Conservation (phyloP, 257 asterid genomes). For the Lavandula angustifolia region DNA sequence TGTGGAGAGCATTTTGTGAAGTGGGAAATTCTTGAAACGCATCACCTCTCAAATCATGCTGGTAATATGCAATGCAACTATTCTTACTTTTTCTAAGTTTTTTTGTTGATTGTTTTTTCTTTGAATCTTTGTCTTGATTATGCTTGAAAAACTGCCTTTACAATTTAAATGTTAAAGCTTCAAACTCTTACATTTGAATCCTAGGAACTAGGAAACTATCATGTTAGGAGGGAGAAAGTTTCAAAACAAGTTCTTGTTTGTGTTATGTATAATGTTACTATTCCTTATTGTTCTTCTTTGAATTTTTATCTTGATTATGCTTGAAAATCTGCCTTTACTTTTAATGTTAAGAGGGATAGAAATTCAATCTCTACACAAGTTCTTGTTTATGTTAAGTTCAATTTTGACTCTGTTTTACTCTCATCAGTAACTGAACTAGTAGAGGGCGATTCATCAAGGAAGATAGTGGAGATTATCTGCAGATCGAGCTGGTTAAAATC, state of each 20-base stretch:
- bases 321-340: not conserved
- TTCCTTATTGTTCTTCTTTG: not conserved
- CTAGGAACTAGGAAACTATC: no score
- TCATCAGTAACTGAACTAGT: constrained; percentile 70
- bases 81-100: no score
- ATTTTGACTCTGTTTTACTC: no score
- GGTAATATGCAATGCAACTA: constrained; percentile 37
- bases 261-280: no score
- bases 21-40: constrained; percentile 81
- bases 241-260: no score
- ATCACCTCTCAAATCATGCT: constrained; percentile 87
- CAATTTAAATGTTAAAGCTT: not conserved
- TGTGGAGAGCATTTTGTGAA: constrained; percentile 80
- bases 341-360: not conserved
- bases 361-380: no score
- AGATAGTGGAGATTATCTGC: constrained; percentile 84
- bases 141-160: not conserved
- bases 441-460: constrained; percentile 88
- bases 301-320: not conserved
- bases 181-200: no score
- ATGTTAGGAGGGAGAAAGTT: no score
- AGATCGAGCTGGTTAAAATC: constrained; percentile 68
- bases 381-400: no score
- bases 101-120: not conserved
- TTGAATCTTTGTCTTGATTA: not conserved